Evolutionary conservation across 192 early-diverging fungal genomes (phyloP), one percentile per base, ranked within the genome.

Genomic region (Entomortierella beljakovae): DNA sequence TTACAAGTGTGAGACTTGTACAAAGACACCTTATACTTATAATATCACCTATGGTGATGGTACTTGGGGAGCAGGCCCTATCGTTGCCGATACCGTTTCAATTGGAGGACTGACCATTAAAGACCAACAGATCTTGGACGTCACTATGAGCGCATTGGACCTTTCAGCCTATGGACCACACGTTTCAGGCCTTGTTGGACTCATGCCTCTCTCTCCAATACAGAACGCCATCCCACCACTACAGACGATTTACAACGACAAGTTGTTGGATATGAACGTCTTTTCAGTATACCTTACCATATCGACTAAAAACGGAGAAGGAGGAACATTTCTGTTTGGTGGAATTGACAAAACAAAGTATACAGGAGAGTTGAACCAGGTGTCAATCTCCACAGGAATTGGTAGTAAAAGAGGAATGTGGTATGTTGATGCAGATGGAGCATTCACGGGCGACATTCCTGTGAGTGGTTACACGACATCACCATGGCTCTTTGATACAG

Each of bases 31-130:
- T 2, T 79, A 65, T 20, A 70, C 75, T 1, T 70, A 79, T 46
- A 79, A 79, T 57, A 79, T 79, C 54, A 79, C 75, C n/a, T 79
- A 79, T 51, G 75, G 75, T 15, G 75, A 79, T 42, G 75, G 75
- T 57, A 70, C 75, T 40, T 79, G 75, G 75, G 75, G 75, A 18
- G 75, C 75, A 25, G 75, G 75, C 0, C 75, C 75, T 1, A 79
- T 79, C 33, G 75, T 79, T 2, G 67, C 57, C 10, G 75, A 79
- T 32, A 51, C 49, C 20, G 75, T 79, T 18, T 40, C 67, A 16
- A 79, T 79, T 56, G 75, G 75, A 38, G 75, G 75, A 25, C 67
- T 79, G 16, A 57, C 65, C 37, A 65, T 79, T 33, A 54, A 79
- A 16, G 43, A 70, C 57, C 75, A 79, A 51, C 75, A 79, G 46